A percentile compares a stretch with the other conserved stretches of the same genome.
Conservation (phyloP, 805 yeast genomes). For the Nematodospora valgi region DNA sequence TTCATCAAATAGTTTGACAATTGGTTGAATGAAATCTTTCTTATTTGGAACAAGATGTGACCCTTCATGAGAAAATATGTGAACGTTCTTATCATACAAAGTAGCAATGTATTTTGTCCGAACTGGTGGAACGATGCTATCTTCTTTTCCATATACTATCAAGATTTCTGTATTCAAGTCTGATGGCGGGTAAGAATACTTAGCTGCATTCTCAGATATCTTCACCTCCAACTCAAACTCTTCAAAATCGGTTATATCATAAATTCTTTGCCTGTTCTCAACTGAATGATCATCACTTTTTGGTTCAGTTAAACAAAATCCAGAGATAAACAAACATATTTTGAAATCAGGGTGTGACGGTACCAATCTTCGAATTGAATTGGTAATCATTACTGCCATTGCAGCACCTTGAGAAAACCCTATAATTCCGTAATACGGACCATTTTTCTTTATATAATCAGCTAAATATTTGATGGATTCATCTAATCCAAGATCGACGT, state of each 20-base stretch:
- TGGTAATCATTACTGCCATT: conserved; percentile 29
- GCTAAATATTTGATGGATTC: conserved; percentile 23
- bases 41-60: conserved; percentile 31
- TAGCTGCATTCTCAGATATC: conserved; percentile 16
- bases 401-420: conserved; percentile 46
- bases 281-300: conserved; percentile 10
- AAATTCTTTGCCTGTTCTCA: conserved; percentile 14
- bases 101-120: conserved; percentile 24
- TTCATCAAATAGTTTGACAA: conserved; percentile 14
- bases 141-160: conserved; percentile 29
- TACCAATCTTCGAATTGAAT: conserved; percentile 16
- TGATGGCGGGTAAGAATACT: conserved; percentile 17
- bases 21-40: conserved; percentile 16
- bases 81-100: conserved; percentile 13
- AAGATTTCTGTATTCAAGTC: conserved; percentile 21
- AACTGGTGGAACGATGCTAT: conserved; percentile 30
- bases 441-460: conserved; percentile 28
- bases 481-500: conserved; percentile 24
- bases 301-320: conserved; percentile 34
- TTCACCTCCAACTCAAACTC: conserved; percentile 18
- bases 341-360: conserved; percentile 25
- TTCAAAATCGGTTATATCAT: conserved; percentile 20
- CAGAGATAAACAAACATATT: conserved; percentile 29
- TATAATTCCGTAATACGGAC: conserved; percentile 41
- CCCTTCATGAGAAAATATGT: conserved; percentile 28